A percentile compares a stretch with the other conserved stretches of the same genome.
phyloP scores from a whole-genome alignment of 140 eudicot species.

The Erigeron philadelphicus region DNA sequence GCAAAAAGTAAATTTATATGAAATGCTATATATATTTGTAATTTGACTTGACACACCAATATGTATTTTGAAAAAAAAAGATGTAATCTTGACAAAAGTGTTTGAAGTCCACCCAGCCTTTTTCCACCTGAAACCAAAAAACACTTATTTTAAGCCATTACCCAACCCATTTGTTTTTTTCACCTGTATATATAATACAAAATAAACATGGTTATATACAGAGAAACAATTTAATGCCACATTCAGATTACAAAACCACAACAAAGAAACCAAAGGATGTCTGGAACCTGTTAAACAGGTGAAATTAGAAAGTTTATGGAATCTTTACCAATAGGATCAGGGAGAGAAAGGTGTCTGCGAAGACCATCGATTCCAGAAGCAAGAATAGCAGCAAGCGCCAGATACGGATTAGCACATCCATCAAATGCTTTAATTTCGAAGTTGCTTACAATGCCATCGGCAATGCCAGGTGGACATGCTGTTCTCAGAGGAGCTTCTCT shows the following conservation, averaged over 20 bases:
- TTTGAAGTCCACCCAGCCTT: not conserved
- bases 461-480: constrained; percentile 90
- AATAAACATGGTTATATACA: not conserved
- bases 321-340: constrained; percentile 79
- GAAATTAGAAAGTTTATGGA: not conserved
- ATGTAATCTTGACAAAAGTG: not conserved
- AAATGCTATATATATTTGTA: too few relatives aligned
- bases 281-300: not conserved
- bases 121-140: not conserved
- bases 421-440: constrained; percentile 88
- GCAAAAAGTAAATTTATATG: too few relatives aligned
- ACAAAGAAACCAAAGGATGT: not conserved
- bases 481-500: constrained; percentile 90
- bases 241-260: not conserved
- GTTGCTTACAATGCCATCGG: constrained; percentile 84
- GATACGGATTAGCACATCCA: constrained; percentile 91
- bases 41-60: too few relatives aligned
- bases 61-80: too few relatives aligned
- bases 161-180: not conserved
- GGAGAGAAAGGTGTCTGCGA: constrained; percentile 49
- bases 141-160: not conserved
- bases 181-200: too few relatives aligned
- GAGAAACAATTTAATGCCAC: not conserved
- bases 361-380: constrained; percentile 95
- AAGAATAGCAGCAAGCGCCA: constrained; percentile 82